Evolutionary conservation across 495 filamentous ascomycete genomes (phyloP), one percentile per base, ranked within the genome.

Genomic region (Penicillium longicatenatum): DNA sequence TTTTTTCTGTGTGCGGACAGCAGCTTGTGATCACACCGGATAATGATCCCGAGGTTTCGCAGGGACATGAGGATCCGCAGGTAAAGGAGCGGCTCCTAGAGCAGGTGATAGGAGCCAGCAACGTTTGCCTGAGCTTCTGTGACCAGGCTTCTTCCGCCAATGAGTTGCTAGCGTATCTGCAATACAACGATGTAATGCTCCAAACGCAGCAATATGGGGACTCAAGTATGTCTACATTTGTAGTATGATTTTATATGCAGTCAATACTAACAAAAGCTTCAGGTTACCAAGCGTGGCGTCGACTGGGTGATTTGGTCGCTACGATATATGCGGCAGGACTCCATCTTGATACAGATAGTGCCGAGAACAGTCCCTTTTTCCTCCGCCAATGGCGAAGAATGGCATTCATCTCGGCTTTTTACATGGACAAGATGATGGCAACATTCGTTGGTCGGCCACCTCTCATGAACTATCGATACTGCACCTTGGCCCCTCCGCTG

Each of bases 381-480:
- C 74, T 83, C 9, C 72, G 65, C 9, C 77, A 83, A 54, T 68
- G 80, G 63, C 74, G 79, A 20, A 75, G 79, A 64, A 73, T 71
- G 19, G 69, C 82, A n/a, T 86, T 86, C 51, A 72, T 78, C 21
- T 69, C 73, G n/a, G 73, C 77, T 5, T 87, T 83, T 39, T 72
- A 71, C 16, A 69, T 72, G 26, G 82, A 83, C 56, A 86, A 86
- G 59, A 67, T 61, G 14, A 59, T 81, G 6, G 77, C 82, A 8
- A 79, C 79, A 0, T 86, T 86, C 49, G 71, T 82, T 14, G 85
- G 84, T 2, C 68, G 85, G 11, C 84, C 84, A 6, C 84, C 84
- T 0, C 67, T 80, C 5, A 71, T 87, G 39, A 82, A 78, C 16
- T 74, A 77, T 44, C 75, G 79, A 20, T 87, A 82, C 60, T 81